Base-by-base conservation (phyloP, 371 early-diverging fungal genomes). In the Mucor irregularis region DNA sequence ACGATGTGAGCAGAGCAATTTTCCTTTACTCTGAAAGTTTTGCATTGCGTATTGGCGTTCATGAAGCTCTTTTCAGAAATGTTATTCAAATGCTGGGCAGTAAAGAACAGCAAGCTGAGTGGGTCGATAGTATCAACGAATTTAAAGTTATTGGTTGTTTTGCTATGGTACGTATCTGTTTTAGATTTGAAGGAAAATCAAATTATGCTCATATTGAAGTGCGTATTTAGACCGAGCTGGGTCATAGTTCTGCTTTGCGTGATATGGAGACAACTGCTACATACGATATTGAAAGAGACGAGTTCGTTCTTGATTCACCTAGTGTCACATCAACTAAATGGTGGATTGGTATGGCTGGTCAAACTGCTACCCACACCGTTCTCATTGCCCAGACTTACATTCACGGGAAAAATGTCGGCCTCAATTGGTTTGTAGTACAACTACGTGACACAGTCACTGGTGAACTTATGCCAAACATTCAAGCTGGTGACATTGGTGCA, bases 291-390 rank as follows among this genome's bases (percentile, higher is more conserved):
- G 73, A 74, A 19, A 80, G 83, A 1, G 90, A 92, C 60, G 89
- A 92, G 58, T 94, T 87, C 53, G 77, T 91, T 16, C 86, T 95
- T 64, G 83, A 95, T 62, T 90, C 95, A 14, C 94, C 95, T 4
- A 81, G 85, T 9, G 71, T 94, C 42, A 90, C 92, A 0, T 74
- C 95, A 16, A 90, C 94, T 17, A 95, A 91, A 69, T 95, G 93
- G 94, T 95, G 96, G 95, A 94, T 94, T 62, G 96, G 96, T 42
- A 90, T 93, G 58, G 87, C 90, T 3, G 92, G 87, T 5, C 87
- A 91, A 58, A 84, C 89, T 4, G 88, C 92, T 17, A 90, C 91
- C 0, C 91, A 91, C 64, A 81, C 87, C 52, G 79, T 80, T 14
- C 76, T 71, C 4, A 78, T 83, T 64, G 67, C 76, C 30, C 87